These are phyloP conservation scores for Diatrype stigma DNA, from an alignment of 2,329 filamentous ascomycete species.

Conservation along the genomic window DNA sequence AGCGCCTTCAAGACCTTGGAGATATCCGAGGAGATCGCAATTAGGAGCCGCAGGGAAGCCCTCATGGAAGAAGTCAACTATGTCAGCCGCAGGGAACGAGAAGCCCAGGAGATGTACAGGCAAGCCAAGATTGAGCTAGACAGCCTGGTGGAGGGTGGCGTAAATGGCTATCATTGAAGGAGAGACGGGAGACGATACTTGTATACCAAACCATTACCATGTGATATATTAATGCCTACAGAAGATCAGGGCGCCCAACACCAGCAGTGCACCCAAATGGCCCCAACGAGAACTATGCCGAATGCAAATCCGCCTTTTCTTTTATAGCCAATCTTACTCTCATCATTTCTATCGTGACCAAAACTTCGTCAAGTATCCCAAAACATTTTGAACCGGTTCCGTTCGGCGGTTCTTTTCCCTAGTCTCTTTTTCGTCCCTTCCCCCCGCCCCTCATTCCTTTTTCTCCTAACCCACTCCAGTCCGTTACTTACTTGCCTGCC, in stretches of 20 bases:
- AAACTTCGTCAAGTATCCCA: no score
- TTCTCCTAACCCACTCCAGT: background rate
- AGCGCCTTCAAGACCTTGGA: slow-evolving; percentile 72
- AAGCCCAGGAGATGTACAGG: slow-evolving; percentile 85
- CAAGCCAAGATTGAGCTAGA: slow-evolving; percentile 73
- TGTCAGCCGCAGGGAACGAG: slow-evolving; percentile 75
- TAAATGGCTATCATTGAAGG: slow-evolving; percentile 34
- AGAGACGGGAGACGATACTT: background rate
- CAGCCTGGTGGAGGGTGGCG: slow-evolving; percentile 41
- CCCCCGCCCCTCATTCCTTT: no score
- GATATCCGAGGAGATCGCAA: slow-evolving; percentile 73
- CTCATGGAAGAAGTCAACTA: slow-evolving; percentile 80
- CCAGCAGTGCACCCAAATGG: background rate
- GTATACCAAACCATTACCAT: slow-evolving; percentile 1
- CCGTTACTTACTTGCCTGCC: background rate
- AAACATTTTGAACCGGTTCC: no score
- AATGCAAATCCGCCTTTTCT: no score
- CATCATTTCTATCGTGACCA: no score
- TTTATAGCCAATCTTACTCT: no score
- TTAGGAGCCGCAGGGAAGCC: slow-evolving; percentile 66
- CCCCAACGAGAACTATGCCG: no score
- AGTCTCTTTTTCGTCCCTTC: no score
- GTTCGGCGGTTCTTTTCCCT: no score
- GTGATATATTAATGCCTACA: slow-evolving; percentile 6
- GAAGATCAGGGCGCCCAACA: background rate